Evolutionary conservation across 352 stramenopile genomes (phyloP), one percentile per base, ranked within the genome.

Genomic region (Globisporangium carolinianum): DNA sequence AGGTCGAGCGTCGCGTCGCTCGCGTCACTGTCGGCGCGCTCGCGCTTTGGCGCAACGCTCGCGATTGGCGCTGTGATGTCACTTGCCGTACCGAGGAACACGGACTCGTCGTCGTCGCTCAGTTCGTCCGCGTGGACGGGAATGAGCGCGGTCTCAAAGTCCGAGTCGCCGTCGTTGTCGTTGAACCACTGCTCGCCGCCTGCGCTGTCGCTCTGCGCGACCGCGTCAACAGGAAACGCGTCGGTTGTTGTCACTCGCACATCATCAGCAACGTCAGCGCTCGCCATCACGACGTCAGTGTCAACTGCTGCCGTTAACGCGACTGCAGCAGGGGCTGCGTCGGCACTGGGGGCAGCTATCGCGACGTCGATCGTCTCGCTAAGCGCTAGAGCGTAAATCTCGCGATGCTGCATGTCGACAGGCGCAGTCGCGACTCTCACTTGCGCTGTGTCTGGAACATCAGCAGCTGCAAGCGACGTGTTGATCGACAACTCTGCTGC

Each of bases 1-100:
- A 75, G 32, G 3, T 73, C 67, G 7, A 69, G 36, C 2, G 64
- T 80, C 8, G 43, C 61, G 41, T 75, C 73, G 37, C 64, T 79
- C 3, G 73, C 60, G 4, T 57, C 49, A 6, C 46, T 50, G n/a
- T 61, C 49, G 24, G 42, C 24, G 17, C 72, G 58, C 9, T 57
- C 58, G 2, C 55, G 53, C 55, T 61, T 66, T 8, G 1, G 3
- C 1, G 17, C 5, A 15, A 14, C 11, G 35, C 6, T 2, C 57
- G 36, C 35, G 32, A 45, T 39, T 8, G 56, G 56, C 24, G 47
- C 47, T 12, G 50, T 47, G 12, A 36, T 17, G 4, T 52, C 50
- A 17, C 18, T 55, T 12, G 46, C 51, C 17, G 58, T 56, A 7
- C 58, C 39, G 11, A 64, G 18, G 38, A 60, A 64, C 12, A 64